Conservation (phyloP, 2,329 filamentous ascomycete species). For the Botrytis fabae region DNA sequence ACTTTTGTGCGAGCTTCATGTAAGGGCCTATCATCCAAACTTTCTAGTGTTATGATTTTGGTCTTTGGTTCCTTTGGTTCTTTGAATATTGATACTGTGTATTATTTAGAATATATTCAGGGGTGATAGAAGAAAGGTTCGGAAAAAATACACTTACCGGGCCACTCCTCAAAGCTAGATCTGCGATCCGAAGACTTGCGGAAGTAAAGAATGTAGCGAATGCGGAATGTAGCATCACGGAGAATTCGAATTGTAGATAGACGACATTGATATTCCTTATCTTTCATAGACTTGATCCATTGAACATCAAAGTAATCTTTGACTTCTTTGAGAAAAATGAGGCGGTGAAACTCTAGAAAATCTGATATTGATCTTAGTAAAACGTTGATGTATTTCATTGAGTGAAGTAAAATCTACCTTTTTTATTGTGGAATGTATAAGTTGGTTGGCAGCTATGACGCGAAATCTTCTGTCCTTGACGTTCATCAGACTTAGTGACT, state of each 20-base stretch:
- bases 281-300: not conserved
- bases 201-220: not conserved
- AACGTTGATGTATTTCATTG: fast-evolving
- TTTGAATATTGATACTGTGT: not conserved
- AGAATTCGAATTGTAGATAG: not conserved
- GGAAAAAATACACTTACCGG: not conserved
- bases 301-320: not conserved
- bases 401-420: not conserved
- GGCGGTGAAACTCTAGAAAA: not conserved
- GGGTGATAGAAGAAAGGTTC: not conserved
- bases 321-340: not conserved
- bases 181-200: not conserved
- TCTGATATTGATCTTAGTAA: not conserved
- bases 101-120: too few relatives aligned
- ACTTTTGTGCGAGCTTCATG: not conserved
- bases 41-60: not conserved
- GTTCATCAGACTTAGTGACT: not conserved
- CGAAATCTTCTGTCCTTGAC: not conserved
- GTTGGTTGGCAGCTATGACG: not conserved
- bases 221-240: not conserved
- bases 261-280: not conserved
- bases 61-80: not conserved
- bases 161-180: not conserved
- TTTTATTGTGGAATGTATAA: not conserved
- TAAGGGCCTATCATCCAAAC: not conserved